A percentile compares a stretch with the other conserved stretches of the same genome.
phyloP scores from a whole-genome alignment of 306 rosid genomes.

The Oxytropis ochrocephala region DNA sequence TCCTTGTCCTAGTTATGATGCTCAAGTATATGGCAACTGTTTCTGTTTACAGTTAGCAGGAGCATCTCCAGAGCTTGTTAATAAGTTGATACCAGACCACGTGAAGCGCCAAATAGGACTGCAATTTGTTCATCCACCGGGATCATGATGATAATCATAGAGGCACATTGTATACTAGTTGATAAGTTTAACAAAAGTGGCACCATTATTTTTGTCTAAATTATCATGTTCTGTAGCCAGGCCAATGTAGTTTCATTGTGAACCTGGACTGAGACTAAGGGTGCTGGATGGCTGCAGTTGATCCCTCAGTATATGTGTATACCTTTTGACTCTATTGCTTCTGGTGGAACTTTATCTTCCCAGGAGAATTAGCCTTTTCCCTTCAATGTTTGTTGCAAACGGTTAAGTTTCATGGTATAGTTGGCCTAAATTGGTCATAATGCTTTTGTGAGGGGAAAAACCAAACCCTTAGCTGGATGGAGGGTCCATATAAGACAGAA shows the following conservation, averaged over 20 bases:
- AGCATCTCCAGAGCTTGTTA: constrained; percentile 75
- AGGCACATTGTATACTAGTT: constrained; percentile 36
- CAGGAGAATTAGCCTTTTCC: constrained; percentile 22
- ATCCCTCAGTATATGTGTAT: constrained; percentile 37
- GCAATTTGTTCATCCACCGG: constrained; percentile 46
- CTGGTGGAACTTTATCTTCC: constrained; percentile 34
- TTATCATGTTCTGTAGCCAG: constrained; percentile 34
- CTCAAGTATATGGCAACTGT: not conserved
- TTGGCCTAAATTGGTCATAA: constrained; percentile 48
- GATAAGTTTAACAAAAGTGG: constrained; percentile 43
- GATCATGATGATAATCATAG: constrained; percentile 42
- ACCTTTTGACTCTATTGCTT: constrained; percentile 20
- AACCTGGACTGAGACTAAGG: constrained; percentile 27
- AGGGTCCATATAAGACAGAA: constrained; percentile 34
- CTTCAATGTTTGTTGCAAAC: constrained; percentile 54
- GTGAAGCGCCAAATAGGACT: constrained; percentile 79
- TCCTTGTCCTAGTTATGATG: not conserved
- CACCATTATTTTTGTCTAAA: constrained; percentile 51
- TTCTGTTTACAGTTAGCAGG: constrained; percentile 54
- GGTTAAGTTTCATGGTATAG: constrained; percentile 62
- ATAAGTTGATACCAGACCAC: constrained; percentile 82
- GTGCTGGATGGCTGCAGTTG: constrained; percentile 46
- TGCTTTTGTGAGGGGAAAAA: constrained; percentile 50
- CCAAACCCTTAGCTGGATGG: constrained; percentile 60
- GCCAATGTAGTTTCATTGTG: constrained; percentile 34